Percentiles rank a stretch among this genome's conserved stretches.
Conservation (phyloP, 179 eudicot genomes). For the Silene vulgaris region DNA sequence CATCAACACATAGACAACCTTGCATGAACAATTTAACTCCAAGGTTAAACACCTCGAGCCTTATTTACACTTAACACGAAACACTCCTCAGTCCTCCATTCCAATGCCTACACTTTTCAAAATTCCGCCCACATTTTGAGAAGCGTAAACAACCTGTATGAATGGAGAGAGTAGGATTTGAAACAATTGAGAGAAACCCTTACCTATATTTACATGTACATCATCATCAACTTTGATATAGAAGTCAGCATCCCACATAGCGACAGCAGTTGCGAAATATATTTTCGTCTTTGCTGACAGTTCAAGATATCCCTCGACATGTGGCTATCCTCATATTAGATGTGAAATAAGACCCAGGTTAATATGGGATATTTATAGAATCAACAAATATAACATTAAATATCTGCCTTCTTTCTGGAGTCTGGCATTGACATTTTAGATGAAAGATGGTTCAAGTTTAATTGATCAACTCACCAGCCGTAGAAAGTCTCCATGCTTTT, state of each 20-base stretch:
- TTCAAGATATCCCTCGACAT: constrained; percentile 95
- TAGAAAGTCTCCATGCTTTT: constrained; percentile 83
- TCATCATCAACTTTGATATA: constrained; percentile 94
- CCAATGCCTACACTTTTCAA: neutral
- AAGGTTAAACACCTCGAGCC: too few species aligned
- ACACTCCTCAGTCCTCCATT: neutral
- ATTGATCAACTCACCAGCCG: constrained; percentile 53
- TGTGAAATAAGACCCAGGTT: constrained; percentile 18
- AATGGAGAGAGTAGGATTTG: neutral
- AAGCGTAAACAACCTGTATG: neutral
- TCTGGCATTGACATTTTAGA: too few species aligned
- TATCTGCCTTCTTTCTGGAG: too few species aligned
- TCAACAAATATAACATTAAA: neutral
- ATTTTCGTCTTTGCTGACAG: constrained; percentile 86
- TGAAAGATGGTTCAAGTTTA: neutral
- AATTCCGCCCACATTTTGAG: neutral
- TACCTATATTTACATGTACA: constrained; percentile 92
- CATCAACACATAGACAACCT: neutral
- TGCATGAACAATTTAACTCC: neutral
- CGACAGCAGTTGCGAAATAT: constrained; percentile 73
- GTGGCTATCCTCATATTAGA: constrained; percentile 47
- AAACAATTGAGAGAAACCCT: neutral
- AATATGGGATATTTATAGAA: neutral
- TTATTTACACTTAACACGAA: neutral
- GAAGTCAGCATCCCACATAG: constrained; percentile 93